These are phyloP conservation scores for Vachellia collinsii DNA, from an alignment of 306 rosid species.

Conservation along the genomic window DNA sequence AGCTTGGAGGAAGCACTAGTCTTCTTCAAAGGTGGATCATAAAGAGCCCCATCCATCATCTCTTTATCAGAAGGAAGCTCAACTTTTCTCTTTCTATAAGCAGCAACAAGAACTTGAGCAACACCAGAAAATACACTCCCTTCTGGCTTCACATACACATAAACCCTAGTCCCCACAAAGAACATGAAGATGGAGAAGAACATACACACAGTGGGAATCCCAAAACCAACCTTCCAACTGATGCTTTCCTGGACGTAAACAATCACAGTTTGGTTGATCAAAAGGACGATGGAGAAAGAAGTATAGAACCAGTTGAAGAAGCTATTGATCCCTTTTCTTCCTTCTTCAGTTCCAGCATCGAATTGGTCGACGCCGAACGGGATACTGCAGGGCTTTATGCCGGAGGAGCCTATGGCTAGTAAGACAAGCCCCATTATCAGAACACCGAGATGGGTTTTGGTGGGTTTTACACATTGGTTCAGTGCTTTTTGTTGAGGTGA, in stretches of 20 bases:
- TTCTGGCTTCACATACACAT: slow-evolving; percentile 44
- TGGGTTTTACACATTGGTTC: slow-evolving; percentile 53
- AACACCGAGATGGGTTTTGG: slow-evolving; percentile 40
- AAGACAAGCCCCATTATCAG: slow-evolving; percentile 53
- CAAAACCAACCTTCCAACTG: slow-evolving; percentile 85
- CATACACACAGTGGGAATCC: slow-evolving; percentile 50
- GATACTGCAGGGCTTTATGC: slow-evolving; percentile 79
- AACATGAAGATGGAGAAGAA: slow-evolving; percentile 44
- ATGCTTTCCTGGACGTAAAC: slow-evolving; percentile 73
- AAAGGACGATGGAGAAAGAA: slow-evolving; percentile 42
- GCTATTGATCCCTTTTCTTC: slow-evolving; percentile 63
- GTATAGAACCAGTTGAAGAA: slow-evolving; percentile 79
- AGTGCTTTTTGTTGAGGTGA: slow-evolving; percentile 15
- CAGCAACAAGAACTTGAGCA: slow-evolving; percentile 51
- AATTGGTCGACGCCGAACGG: slow-evolving; percentile 89
- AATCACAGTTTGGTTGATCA: slow-evolving; percentile 53
- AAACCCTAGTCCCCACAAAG: slow-evolving; percentile 46
- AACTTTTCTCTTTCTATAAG: slow-evolving; percentile 48
- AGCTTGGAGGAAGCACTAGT: slow-evolving; percentile 40
- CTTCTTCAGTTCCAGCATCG: slow-evolving; percentile 65
- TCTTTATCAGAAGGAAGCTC: slow-evolving; percentile 24
- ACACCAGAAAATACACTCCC: slow-evolving; percentile 50
- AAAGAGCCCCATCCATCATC: neutral
- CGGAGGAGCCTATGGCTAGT: slow-evolving; percentile 63
- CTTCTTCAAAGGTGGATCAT: slow-evolving; percentile 51